A percentile compares a stretch with the other conserved stretches of the same genome.
These are phyloP conservation scores for Diutina sp. DNA, from an alignment of 1,139 yeast genomes.

Conservation along the genomic window DNA sequence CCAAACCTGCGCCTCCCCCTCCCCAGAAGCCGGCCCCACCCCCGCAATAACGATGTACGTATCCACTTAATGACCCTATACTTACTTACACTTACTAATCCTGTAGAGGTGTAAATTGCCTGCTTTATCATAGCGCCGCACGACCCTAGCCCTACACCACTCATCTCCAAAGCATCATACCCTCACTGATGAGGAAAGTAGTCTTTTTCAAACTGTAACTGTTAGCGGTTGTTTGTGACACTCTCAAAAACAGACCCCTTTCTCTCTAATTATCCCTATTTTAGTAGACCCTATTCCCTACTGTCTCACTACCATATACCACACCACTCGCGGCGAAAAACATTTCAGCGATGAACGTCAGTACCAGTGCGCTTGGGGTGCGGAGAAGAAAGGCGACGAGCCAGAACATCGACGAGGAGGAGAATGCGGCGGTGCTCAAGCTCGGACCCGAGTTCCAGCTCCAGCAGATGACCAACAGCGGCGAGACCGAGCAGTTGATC, in stretches of 20 bases:
- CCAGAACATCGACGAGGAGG: conserved; percentile 67
- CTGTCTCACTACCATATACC: neutral
- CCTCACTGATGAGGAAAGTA: no score
- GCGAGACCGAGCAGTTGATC: conserved; percentile 63
- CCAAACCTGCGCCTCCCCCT: neutral
- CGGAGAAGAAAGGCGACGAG: conserved; percentile 49
- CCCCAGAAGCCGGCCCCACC: conserved; percentile 3
- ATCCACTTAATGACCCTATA: neutral
- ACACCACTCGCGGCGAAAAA: neutral
- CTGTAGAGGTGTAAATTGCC: neutral
- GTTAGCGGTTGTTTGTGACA: no score
- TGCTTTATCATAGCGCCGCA: no score
- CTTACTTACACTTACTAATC: neutral
- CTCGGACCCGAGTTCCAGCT: conserved; percentile 89
- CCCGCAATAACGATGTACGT: neutral
- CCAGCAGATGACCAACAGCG: conserved; percentile 69
- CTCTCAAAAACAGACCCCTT: neutral
- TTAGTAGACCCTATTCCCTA: no score
- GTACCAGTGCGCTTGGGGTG: conserved; percentile 80
- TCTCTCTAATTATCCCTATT: no score
- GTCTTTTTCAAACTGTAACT: no score
- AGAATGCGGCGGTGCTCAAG: conserved; percentile 76
- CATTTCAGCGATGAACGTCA: conserved; percentile 51
- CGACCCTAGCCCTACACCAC: no score
- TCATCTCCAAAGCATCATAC: no score